Evolutionary conservation across 1,284 basidiomycete species (phyloP).

Genomic region (Paramarasmius palmivorus): DNA sequence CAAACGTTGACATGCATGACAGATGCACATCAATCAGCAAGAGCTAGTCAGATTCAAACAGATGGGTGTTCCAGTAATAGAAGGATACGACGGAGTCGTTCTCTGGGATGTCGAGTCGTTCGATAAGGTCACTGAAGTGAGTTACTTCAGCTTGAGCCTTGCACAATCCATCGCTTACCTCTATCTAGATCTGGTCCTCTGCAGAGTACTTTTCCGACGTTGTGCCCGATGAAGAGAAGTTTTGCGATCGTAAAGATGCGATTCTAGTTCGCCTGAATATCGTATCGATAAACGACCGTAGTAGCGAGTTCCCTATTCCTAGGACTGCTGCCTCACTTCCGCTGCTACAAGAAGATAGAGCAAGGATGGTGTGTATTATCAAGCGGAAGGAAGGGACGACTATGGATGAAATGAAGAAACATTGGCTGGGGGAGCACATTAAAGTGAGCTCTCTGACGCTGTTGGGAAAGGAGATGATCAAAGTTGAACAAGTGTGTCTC

Average conservation of each 20-base stretch:
- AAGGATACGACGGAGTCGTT: not conserved
- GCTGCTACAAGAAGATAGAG: not conserved
- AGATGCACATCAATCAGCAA: too few relatives aligned
- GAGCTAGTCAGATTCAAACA: too few relatives aligned
- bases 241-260: not conserved
- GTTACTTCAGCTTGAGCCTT: too few relatives aligned
- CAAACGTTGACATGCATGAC: too few relatives aligned
- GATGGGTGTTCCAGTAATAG: not conserved
- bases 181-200: too few relatives aligned
- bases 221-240: not conserved
- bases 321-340: too few relatives aligned
- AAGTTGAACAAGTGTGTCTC: not conserved
- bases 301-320: too few relatives aligned
- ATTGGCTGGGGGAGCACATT: not conserved
- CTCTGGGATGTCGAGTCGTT: too few relatives aligned
- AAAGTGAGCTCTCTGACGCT: not conserved
- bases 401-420: not conserved
- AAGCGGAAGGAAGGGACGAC: not conserved
- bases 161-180: too few relatives aligned
- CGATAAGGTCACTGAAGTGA: too few relatives aligned
- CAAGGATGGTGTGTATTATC: not conserved
- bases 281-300: not conserved
- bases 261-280: not conserved
- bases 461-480: not conserved
- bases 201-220: not conserved